phyloP scores from a whole-genome alignment of 257 asterid species.

The Lantana camara region DNA sequence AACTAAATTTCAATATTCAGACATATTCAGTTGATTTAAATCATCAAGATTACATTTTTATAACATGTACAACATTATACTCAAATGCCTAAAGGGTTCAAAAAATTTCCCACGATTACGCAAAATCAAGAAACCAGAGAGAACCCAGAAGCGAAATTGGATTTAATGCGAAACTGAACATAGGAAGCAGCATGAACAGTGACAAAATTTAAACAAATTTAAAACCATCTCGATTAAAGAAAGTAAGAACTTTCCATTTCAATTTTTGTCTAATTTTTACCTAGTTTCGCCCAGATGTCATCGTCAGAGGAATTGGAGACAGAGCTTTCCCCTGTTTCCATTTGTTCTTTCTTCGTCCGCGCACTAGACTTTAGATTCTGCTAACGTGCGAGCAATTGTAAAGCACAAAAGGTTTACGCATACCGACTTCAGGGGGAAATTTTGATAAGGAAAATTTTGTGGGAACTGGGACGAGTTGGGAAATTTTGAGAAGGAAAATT shows the following conservation, averaged over 20 bases:
- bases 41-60: conserved; percentile 20
- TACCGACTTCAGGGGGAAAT: neutral
- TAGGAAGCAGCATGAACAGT: neutral
- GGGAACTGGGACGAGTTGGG: neutral
- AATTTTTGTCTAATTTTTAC: conserved; percentile 32
- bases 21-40: neutral
- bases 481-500: neutral
- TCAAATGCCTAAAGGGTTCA: neutral
- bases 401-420: conserved; percentile 16
- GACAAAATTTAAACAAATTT: conserved; percentile 6
- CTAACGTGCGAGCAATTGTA: conserved; percentile 27
- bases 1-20: neutral
- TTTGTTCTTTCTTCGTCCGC: conserved; percentile 30
- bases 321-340: conserved; percentile 80
- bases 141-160: conserved; percentile 26
- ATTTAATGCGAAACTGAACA: neutral
- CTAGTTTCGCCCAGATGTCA: conserved; percentile 82
- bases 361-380: conserved; percentile 28
- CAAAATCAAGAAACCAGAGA: conserved; percentile 17
- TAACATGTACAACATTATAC: neutral
- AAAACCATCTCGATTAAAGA: neutral
- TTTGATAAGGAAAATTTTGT: too few species aligned
- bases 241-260: neutral
- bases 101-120: neutral
- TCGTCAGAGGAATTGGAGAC: conserved; percentile 37